Percentiles rank a stretch among this genome's conserved stretches.
Conservation (phyloP, 768 basidiomycete species). For the Amanita jacksonii region DNA sequence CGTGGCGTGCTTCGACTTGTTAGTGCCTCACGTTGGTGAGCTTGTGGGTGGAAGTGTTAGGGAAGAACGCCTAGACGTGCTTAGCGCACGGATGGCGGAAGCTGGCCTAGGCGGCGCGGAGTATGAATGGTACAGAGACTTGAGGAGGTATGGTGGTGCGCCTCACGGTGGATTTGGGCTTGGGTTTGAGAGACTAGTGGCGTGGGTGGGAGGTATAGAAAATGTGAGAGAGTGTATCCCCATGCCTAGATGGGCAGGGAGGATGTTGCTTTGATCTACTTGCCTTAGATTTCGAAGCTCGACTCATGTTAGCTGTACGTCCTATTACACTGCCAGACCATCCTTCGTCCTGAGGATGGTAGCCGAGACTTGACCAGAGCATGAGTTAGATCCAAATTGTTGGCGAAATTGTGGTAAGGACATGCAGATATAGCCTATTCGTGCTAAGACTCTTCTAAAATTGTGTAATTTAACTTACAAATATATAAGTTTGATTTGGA, state of each 20-base stretch:
- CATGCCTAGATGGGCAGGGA: background rate
- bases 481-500: too few species aligned
- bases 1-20: conserved; percentile 92
- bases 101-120: conserved; percentile 30
- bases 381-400: too few species aligned
- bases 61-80: conserved; percentile 54
- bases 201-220: conserved; percentile 78
- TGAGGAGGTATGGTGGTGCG: conserved; percentile 76
- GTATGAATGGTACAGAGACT: conserved; percentile 71
- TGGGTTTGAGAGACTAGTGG: conserved; percentile 87
- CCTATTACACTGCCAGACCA: too few species aligned
- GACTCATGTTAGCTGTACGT: too few species aligned
- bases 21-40: conserved; percentile 85
- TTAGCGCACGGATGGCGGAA: conserved; percentile 41
- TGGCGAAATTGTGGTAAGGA: too few species aligned
- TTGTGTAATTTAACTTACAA: too few species aligned
- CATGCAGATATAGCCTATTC: too few species aligned
- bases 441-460: too few species aligned
- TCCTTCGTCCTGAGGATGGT: too few species aligned
- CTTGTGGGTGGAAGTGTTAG: conserved; percentile 87
- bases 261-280: background rate
- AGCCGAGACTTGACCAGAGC: too few species aligned
- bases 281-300: too few species aligned
- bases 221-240: conserved; percentile 68
- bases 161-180: conserved; percentile 95